Base-by-base conservation (phyloP, 2,329 filamentous ascomycete species). In the Cladosporium sp. region DNA sequence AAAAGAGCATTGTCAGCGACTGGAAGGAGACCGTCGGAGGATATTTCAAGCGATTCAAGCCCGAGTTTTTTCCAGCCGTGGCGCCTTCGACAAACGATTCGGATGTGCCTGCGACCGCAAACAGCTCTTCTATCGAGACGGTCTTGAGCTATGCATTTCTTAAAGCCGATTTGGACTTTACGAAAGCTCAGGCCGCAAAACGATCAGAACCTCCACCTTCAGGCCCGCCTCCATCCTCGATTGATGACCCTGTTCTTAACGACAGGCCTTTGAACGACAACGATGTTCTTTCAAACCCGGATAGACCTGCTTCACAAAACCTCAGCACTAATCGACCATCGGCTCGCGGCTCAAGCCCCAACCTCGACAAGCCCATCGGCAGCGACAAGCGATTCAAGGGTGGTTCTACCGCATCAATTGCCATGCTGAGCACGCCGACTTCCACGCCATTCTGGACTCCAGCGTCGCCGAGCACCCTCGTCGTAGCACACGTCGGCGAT, bases 371-470 rank as follows among this genome's bases (percentile, higher is more conserved):
- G 85, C 73, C 82, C 34, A 94, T 96, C 68, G 92, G 92, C 32
- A 92, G 92, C 10, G 68, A 67, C 30, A 88, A 84, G 32, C 90
- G 92, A 67, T 98, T 98, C 83, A 92, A 93, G 75, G 95, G 95
- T 67, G 95, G 95, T 66, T 97, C 93, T 63, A 99, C 95, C 1
- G 93, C 92, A 51, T 96, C 92, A 21, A 83, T 97, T 21, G 93
- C 90, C 1, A 85, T 99, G 74, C 92, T 99, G 65, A 96, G 93
- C 0, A 98, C 95, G 0, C 93, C 94, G 0, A 96, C 92, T 0
- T 90, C 93, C 0, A 90, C 90, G 0, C 95, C 95, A 0, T 99
- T 96, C 79, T 99, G 95, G 95, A 92, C 98, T 74, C 95, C 95
- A 0, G 87, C 89, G 4, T 90, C 92, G 0, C 90, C 92, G 3